Evolutionary conservation across 2,329 filamentous ascomycete genomes (phyloP).

Genomic region (Fusarium pseudoanthophilum): DNA sequence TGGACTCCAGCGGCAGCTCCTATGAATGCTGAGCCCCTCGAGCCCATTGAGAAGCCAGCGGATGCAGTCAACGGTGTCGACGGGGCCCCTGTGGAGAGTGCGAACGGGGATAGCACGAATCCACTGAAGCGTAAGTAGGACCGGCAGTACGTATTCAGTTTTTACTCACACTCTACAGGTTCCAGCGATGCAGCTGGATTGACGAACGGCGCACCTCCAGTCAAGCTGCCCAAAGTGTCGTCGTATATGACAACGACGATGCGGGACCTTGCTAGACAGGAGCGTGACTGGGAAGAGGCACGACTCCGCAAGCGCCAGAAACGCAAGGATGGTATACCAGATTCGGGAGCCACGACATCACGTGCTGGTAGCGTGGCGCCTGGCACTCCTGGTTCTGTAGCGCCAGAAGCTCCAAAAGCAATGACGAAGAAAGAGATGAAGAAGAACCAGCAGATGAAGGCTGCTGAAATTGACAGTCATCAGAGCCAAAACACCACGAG

Average conservation of each 20-base stretch:
- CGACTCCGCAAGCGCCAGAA: conserved; percentile 74
- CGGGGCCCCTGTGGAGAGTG: conserved; percentile 53
- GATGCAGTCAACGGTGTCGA: conserved; percentile 32
- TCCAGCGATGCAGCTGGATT: conserved; percentile 50
- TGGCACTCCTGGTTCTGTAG: conserved; percentile 70
- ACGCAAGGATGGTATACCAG: conserved; percentile 67
- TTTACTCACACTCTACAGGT: conserved; percentile 49
- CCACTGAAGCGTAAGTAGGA: conserved; percentile 68
- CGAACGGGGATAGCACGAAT: conserved; percentile 64
- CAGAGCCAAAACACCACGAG: conserved; percentile 86
- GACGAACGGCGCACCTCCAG: conserved; percentile 56
- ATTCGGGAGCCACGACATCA: conserved; percentile 59
- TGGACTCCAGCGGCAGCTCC: conserved; percentile 77
- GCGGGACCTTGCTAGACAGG: conserved; percentile 70
- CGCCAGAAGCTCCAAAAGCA: conserved; percentile 73
- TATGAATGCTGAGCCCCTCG: conserved; percentile 54
- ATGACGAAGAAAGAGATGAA: conserved; percentile 88
- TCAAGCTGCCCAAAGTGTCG: conserved; percentile 60
- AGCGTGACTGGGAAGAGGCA: conserved; percentile 78
- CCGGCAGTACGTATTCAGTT: neutral
- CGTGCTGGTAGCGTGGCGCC: conserved; percentile 68
- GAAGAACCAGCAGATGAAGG: conserved; percentile 79
- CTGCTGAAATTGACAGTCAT: conserved; percentile 81
- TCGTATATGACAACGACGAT: conserved; percentile 65
- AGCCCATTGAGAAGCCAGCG: conserved; percentile 40